These are phyloP conservation scores for Pyropia yezoensis DNA, from an alignment of 23 red algal species.

Conservation along the genomic window DNA sequence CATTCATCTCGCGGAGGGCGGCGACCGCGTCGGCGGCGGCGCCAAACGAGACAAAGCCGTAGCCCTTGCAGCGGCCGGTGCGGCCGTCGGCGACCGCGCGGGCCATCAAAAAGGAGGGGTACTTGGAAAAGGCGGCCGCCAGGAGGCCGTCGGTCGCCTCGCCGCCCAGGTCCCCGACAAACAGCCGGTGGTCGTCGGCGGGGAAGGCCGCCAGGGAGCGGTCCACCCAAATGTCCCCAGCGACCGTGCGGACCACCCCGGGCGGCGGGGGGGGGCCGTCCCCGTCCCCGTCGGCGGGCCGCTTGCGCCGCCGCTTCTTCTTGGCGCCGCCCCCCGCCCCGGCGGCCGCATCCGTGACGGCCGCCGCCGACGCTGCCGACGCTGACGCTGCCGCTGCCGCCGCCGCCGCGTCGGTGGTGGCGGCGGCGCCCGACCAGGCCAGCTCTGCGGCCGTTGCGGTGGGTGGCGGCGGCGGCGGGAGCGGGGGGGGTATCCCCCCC, in stretches of 20 bases:
- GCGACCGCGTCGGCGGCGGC: conserved; percentile 42
- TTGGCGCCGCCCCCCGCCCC: too few species aligned
- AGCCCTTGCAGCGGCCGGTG: conserved; percentile 59
- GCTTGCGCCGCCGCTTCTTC: too few species aligned
- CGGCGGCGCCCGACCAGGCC: too few species aligned
- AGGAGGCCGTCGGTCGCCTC: conserved; percentile 68
- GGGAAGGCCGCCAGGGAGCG: conserved; percentile 44
- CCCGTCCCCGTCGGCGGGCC: too few species aligned
- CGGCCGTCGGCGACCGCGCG: conserved; percentile 45
- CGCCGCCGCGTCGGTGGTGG: too few species aligned
- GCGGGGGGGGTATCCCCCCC: too few species aligned
- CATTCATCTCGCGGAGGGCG: conserved; percentile 76
- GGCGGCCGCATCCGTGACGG: too few species aligned
- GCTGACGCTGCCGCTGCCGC: too few species aligned
- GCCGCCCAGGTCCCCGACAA: conserved; percentile 77
- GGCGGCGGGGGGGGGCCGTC: too few species aligned
- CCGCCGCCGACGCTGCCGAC: too few species aligned
- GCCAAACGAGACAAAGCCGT: conserved; percentile 75
- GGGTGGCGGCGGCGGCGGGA: too few species aligned
- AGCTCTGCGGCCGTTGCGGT: too few species aligned
- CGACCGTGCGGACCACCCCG: conserved; percentile 35
- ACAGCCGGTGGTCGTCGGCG: conserved; percentile 57
- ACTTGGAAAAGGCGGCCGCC: conserved; percentile 34
- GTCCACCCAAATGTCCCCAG: conserved; percentile 72
- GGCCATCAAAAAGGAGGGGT: conserved; percentile 49